Evolutionary conservation across 1,284 basidiomycete genomes (phyloP).

Genomic region (Cerrena zonata): DNA sequence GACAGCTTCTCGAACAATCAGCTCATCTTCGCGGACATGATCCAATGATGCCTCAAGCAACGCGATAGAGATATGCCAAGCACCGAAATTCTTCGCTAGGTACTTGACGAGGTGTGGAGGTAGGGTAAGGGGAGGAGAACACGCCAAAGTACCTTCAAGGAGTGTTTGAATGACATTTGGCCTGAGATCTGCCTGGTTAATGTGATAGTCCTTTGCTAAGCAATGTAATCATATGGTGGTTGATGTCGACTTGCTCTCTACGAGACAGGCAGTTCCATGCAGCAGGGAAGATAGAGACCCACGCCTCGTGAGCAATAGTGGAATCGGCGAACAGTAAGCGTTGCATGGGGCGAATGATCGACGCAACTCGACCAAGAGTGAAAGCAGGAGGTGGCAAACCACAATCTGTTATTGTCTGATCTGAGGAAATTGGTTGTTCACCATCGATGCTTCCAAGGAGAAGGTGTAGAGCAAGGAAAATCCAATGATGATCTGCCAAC

Average conservation of each 20-base stretch:
- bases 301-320: conserved; percentile 74
- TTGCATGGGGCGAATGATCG: conserved; percentile 73
- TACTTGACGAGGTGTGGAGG: conserved; percentile 96
- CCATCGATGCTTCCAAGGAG: conserved; percentile 79
- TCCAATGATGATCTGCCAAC: conserved; percentile 91
- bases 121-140: conserved; percentile 80
- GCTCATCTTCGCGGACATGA: conserved; percentile 75
- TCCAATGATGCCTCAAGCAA: conserved; percentile 80
- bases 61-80: conserved; percentile 90
- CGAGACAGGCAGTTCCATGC: conserved; percentile 83
- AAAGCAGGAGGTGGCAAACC: conserved; percentile 29
- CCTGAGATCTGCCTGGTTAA: conserved; percentile 83
- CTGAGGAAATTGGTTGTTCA: conserved; percentile 42
- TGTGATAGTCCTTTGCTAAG: conserved; percentile 92
- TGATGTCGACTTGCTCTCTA: conserved; percentile 84
- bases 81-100: conserved; percentile 91
- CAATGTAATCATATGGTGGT: conserved; percentile 84
- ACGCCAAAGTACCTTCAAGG: conserved; percentile 79
- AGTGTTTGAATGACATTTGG: conserved; percentile 94
- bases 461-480: conserved; percentile 86
- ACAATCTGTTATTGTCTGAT: conserved; percentile 29
- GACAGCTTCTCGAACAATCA: conserved; percentile 75
- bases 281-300: conserved; percentile 89
- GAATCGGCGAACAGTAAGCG: conserved; percentile 81
- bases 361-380: conserved; percentile 46